Base-by-base conservation (phyloP, 108 stramenopile genomes). In the Ochromonas danica region DNA sequence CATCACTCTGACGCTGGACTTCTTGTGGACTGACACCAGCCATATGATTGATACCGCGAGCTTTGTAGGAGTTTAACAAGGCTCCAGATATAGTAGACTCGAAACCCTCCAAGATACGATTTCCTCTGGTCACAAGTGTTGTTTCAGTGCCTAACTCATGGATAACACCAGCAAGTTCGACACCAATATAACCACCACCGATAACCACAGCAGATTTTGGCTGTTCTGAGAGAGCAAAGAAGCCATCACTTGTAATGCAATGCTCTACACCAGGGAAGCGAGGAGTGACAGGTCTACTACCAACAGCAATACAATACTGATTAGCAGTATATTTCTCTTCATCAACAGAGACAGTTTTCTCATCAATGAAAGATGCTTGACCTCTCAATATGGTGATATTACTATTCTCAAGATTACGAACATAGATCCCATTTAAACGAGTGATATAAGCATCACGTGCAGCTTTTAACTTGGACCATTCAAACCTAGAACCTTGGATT, bases 111-210 rank as follows among this genome's bases (percentile, higher is more conserved):
- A 96, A 89, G 88, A 78, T 87, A 72, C 62, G 70, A 81, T 80
- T 89, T 86, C 43, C 89, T 79, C 67, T 92, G 74, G 35, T 72
- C 1, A 94, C 90, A 31, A 94, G 85, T 30, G 91, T 89, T 3
- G 93, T 90, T 60, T 94, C 89, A 39, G 89, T 89, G 0, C 95
- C 95, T 22, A 96, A 81, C 61, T 87, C 88, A 39, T 92, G 88
- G 45, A 98, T 82, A 28, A 96, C 91, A 51, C 94, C 93, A 1
- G 94, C 95, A 10, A 96, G 80, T 86, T 96, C 96, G 14, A 96
- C 94, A 35, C 94, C 97, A 82, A 96, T 96, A 86, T 96, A 98
- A 31, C 97, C 97, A 25, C 93, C 95, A n/a, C 97, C 97, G 27
- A 98, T 92, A 36, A 98, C 93, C 35, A 93, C 91, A 0, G 90